Base-by-base conservation (phyloP, 2,329 filamentous ascomycete genomes). In the Passalora sequoiae region DNA sequence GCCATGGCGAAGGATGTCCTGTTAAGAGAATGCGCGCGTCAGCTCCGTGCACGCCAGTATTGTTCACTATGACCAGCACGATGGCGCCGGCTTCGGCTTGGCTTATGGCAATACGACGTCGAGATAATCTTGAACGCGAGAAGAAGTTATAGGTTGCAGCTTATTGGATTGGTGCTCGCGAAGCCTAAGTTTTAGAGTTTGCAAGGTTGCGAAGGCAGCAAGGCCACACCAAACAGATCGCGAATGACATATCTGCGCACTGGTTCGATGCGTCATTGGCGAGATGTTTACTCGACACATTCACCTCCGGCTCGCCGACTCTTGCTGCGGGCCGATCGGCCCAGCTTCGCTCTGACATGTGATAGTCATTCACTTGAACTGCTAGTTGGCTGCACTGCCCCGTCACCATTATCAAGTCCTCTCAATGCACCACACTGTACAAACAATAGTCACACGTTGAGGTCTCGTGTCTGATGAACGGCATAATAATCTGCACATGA, bases 151-250 rank as follows among this genome's bases (percentile, higher is more conserved):
- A 27, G 24, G 24, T 12, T 12, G 24, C 24, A 27, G 24, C 24
- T 7, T n/a, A n/a, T n/a, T n/a, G n/a, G n/a, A n/a, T n/a, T n/a
- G n/a, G n/a, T n/a, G 25, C n/a, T 20, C 30, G 7, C 30, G 15
- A 19, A 35, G 31, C 31, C 24, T 24, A 22, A 20, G 20, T 20
- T 36, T 36, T 21, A 20, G 15, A 15, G 10, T 20, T n/a, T 10
- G 19, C 33, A 24, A 20, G n/a, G 17, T 28, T 6, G 19, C 38
- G 38, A 27, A 40, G 38, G 38, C 38, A 40, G 25, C 38, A 29
- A 40, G 38, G 38, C 38, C 15, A 38, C 20, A 19, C 21, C 17
- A 21, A 36, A 36, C 33, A 33, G 15, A 10, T 33, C 16, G 30
- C 30, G 16, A n/a, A n/a, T n/a, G n/a, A n/a, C n/a, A n/a, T n/a